These are phyloP conservation scores for Nakazawaea ishiwadae DNA, from an alignment of 805 yeast species.

Conservation along the genomic window DNA sequence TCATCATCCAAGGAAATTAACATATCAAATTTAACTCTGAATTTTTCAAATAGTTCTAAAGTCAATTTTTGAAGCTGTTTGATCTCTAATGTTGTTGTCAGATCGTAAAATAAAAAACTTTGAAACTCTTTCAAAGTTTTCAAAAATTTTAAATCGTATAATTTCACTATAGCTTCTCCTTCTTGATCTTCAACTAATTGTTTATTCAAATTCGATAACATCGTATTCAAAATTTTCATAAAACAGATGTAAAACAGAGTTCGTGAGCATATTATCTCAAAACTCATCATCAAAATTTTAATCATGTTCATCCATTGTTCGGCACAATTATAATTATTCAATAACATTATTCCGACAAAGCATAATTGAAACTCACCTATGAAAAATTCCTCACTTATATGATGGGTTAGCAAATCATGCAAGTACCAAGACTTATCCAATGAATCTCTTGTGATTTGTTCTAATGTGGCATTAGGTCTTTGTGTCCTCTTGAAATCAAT, in stretches of 20 bases:
- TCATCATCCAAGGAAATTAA: slow-evolving; percentile 3
- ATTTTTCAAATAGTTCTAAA: slow-evolving; percentile 5
- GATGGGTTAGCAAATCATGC: slow-evolving; percentile 24
- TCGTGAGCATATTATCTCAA: slow-evolving; percentile 21
- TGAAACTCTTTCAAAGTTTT: slow-evolving; percentile 5
- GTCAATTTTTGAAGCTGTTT: slow-evolving; percentile 3
- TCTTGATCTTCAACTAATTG: slow-evolving; percentile 9
- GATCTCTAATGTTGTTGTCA: neutral
- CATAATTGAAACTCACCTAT: slow-evolving; percentile 53
- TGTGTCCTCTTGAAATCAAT: slow-evolving; percentile 37
- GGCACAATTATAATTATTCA: slow-evolving; percentile 62
- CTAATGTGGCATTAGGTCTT: slow-evolving; percentile 29
- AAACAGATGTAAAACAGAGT: slow-evolving; percentile 26
- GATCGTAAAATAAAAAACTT: slow-evolving; percentile 6
- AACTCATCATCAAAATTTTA: slow-evolving; percentile 35
- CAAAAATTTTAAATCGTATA: slow-evolving; percentile 5
- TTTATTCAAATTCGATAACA: slow-evolving; percentile 24
- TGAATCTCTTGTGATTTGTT: slow-evolving; percentile 44
- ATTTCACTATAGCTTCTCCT: slow-evolving; percentile 7
- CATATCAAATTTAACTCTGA: slow-evolving; percentile 4
- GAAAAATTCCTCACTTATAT: slow-evolving; percentile 25
- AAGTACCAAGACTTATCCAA: slow-evolving; percentile 63
- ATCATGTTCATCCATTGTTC: slow-evolving; percentile 59
- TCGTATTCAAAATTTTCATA: slow-evolving; percentile 27
- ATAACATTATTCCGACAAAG: slow-evolving; percentile 41